Percentiles rank a stretch among this genome's conserved stretches.
phyloP scores from a whole-genome alignment of 2,329 filamentous ascomycete species.

The Bipolaris victoriae region DNA sequence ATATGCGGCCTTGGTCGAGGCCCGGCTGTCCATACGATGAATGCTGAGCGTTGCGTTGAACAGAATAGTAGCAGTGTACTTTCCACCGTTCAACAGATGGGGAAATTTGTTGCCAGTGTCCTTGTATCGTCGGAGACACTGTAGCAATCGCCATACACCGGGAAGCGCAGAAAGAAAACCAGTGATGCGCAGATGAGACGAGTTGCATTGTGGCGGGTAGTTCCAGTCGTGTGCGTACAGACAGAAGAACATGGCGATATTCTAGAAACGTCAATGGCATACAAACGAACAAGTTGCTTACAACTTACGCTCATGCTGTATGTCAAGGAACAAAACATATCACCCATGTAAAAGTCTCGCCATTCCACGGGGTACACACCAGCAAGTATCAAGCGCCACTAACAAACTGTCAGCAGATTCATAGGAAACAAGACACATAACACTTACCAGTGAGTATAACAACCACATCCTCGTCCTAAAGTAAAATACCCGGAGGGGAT shows the following conservation, averaged over 20 bases:
- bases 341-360: slow-evolving; percentile 94
- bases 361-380: slow-evolving; percentile 95
- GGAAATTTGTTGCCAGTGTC: slow-evolving; percentile 90
- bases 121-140: slow-evolving; percentile 86
- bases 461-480: slow-evolving; percentile 83
- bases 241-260: slow-evolving; percentile 93
- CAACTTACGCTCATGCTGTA: slow-evolving; percentile 81
- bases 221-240: slow-evolving; percentile 82
- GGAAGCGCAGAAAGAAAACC: slow-evolving; percentile 87
- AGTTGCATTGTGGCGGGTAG: slow-evolving; percentile 79
- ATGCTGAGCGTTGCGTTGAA: slow-evolving; percentile 80
- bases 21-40: slow-evolving; percentile 74
- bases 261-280: slow-evolving; percentile 54
- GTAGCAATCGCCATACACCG: slow-evolving; percentile 86
- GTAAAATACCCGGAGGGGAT: slow-evolving; percentile 77
- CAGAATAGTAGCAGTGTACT: slow-evolving; percentile 85
- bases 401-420: slow-evolving; percentile 34
- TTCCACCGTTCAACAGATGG: slow-evolving; percentile 89
- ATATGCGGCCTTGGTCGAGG: slow-evolving; percentile 71
- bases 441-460: slow-evolving; percentile 80
- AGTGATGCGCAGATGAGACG: slow-evolving; percentile 77
- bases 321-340: slow-evolving; percentile 96
- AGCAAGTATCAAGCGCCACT: slow-evolving; percentile 85
- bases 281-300: background rate
- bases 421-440: background rate